Base-by-base conservation (phyloP, 805 yeast genomes). In the Suhomyces faveliae region DNA sequence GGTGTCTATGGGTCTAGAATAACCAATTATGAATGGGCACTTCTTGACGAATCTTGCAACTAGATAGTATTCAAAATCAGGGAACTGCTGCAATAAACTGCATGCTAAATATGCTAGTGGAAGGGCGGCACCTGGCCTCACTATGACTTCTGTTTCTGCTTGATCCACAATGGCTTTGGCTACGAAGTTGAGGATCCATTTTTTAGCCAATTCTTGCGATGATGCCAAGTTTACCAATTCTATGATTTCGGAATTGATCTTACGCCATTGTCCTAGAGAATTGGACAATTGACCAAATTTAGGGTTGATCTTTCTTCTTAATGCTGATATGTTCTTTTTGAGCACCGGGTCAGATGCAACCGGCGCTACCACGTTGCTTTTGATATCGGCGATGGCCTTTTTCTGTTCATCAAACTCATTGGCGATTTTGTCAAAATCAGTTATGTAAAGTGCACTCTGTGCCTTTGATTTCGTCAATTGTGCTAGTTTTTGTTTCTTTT, bases 201-300 rank as follows among this genome's bases (percentile, higher is more conserved):
- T 64, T 57, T 70, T 87, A 0, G 84, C 85, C 13, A 85, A 58
- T 2, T 76, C 77, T 51, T 77, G 66, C 6, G 60, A 53, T 30
- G 73, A 71, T 0, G 87, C 77, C 35, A 77, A 75, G 4, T 55
- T 63, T 3, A 92, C 66, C 24, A 84, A 60, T 4, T 58, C 68
- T 1, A 69, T 56, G 2, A 94, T 67, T 41, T 84, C 89, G 5
- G 55, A 50, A 1, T 76, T 70, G 38, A 87, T 74, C 13, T 67
- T 64, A 1, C 63, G 60, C 38, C 90, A 70, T 60, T 94, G 96
- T 2, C 64, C 40, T 45, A 61, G 66, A 45, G 90, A 83, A 59
- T 83, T 84, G 1, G 97, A 89, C 51, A 94, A 72, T 68, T 94
- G 98, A 10, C 99, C 98, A 55, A 94, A 83, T 61, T 85, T 87